A percentile compares a stretch with the other conserved stretches of the same genome.
Evolutionary conservation across 176 grass and related monocot species (phyloP).

Genomic region (Calamus simplicifolius): DNA sequence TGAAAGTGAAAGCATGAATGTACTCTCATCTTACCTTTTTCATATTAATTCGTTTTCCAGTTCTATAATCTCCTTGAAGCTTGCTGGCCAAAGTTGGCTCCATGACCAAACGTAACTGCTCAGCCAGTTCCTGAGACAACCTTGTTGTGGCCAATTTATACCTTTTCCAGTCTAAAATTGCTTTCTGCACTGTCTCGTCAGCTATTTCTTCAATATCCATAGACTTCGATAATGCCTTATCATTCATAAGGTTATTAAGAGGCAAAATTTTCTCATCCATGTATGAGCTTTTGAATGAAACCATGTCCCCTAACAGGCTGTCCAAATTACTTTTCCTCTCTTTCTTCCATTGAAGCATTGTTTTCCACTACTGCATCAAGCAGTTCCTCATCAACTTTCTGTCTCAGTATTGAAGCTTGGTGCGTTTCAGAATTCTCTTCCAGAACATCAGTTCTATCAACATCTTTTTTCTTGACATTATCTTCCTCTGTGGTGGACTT

Average conservation of each 20-base stretch:
- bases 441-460: slow-evolving; percentile 14
- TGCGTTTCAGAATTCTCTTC: slow-evolving; percentile 45
- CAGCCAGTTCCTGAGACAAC: slow-evolving; percentile 84
- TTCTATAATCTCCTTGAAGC: slow-evolving; percentile 97
- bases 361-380: slow-evolving; percentile 27
- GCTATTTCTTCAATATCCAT: slow-evolving; percentile 37
- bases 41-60: slow-evolving; percentile 99
- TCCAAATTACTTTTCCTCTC: slow-evolving; percentile 21
- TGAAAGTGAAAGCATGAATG: no score
- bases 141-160: slow-evolving; percentile 57
- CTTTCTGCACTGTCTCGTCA: slow-evolving; percentile 25
- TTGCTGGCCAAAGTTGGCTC: slow-evolving; percentile 97
- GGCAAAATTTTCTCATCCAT: slow-evolving; percentile 39
- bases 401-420: slow-evolving; percentile 38
- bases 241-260: slow-evolving; percentile 18
- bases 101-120: slow-evolving; percentile 94
- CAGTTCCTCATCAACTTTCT: slow-evolving; percentile 37
- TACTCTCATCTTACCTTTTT: slow-evolving; percentile 65
- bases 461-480: slow-evolving; percentile 27
- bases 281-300: slow-evolving; percentile 45
- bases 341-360: slow-evolving; percentile 30
- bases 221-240: slow-evolving; percentile 22
- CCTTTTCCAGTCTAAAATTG: slow-evolving; percentile 72
- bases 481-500: slow-evolving; percentile 45
- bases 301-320: slow-evolving; percentile 33